phyloP scores from a whole-genome alignment of 2,329 filamentous ascomycete species.

The Penicillium sp. region DNA sequence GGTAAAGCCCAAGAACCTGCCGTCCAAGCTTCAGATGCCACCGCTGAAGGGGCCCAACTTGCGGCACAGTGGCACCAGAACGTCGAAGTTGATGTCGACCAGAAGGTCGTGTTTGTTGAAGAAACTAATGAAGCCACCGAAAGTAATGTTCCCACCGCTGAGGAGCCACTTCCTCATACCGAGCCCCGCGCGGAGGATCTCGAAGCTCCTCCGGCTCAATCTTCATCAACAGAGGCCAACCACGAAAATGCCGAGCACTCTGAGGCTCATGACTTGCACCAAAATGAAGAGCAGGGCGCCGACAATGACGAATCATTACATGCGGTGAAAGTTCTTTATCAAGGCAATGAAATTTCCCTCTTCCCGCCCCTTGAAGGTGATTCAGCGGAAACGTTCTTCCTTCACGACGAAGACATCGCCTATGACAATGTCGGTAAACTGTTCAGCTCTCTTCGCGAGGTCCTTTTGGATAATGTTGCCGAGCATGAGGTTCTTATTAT shows the following conservation, averaged over 20 bases:
- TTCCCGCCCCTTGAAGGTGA: slow-evolving; percentile 54
- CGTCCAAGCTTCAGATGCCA: neutral
- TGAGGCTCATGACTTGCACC: slow-evolving; percentile 6
- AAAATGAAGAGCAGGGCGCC: slow-evolving; percentile 4
- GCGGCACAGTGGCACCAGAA: neutral
- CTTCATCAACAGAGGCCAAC: slow-evolving; percentile 6
- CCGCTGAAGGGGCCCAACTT: neutral
- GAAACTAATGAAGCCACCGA: slow-evolving; percentile 22
- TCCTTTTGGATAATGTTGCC: slow-evolving; percentile 52
- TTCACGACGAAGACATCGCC: slow-evolving; percentile 53
- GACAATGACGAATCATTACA: slow-evolving; percentile 27
- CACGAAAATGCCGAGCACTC: slow-evolving; percentile 5
- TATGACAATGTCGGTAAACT: slow-evolving; percentile 51
- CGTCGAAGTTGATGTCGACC: neutral
- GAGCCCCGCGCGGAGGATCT: slow-evolving; percentile 14
- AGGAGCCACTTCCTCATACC: slow-evolving; percentile 3
- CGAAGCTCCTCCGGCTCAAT: slow-evolving; percentile 12
- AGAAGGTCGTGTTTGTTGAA: slow-evolving; percentile 8
- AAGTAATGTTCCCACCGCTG: neutral
- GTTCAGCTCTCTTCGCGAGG: slow-evolving; percentile 52
- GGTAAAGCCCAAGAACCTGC: neutral
- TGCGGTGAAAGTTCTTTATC: slow-evolving; percentile 53
- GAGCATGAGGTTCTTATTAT: slow-evolving; percentile 56
- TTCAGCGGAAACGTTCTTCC: slow-evolving; percentile 52
- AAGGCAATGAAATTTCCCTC: slow-evolving; percentile 52